Evolutionary conservation across 371 early-diverging fungal genomes (phyloP).

Genomic region (Umbelopsis sp.): DNA sequence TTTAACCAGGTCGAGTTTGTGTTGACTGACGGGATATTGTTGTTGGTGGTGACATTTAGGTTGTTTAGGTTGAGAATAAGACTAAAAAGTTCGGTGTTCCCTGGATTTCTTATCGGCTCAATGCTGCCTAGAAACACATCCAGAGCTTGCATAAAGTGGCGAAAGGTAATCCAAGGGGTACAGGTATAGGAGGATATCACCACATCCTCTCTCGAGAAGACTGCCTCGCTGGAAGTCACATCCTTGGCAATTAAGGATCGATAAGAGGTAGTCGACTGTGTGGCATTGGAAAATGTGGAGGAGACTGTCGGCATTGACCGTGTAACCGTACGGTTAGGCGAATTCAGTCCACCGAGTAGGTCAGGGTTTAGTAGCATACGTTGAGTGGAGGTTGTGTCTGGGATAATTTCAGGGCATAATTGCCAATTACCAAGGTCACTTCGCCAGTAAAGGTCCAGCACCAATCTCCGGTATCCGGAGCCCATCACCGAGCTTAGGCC

Average conservation of each 20-base stretch:
- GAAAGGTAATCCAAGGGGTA: conserved; percentile 26
- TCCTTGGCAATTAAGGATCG: background rate
- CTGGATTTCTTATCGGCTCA: conserved; percentile 20
- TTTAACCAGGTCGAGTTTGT: conserved; percentile 2
- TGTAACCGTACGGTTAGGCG: background rate
- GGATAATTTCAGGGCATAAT: conserved; percentile 33
- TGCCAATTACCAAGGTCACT: conserved; percentile 33
- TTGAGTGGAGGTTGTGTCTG: background rate
- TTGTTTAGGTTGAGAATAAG: conserved; percentile 40
- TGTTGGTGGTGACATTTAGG: conserved; percentile 10
- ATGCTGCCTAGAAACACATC: conserved; percentile 30
- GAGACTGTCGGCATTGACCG: background rate
- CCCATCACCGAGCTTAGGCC: conserved; percentile 24
- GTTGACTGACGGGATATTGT: conserved; percentile 8
- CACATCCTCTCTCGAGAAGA: conserved; percentile 12
- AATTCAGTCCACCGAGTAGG: background rate
- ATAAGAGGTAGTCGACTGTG: background rate
- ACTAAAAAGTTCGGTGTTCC: conserved; percentile 28
- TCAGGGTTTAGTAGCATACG: background rate
- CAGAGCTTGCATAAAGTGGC: conserved; percentile 31
- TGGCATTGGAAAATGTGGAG: background rate
- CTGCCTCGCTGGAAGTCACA: background rate
- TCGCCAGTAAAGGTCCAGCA: conserved; percentile 46
- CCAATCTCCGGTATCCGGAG: conserved; percentile 45
- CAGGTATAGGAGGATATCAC: conserved; percentile 24